phyloP scores from a whole-genome alignment of 257 asterid species.

The Datura wrightii region DNA sequence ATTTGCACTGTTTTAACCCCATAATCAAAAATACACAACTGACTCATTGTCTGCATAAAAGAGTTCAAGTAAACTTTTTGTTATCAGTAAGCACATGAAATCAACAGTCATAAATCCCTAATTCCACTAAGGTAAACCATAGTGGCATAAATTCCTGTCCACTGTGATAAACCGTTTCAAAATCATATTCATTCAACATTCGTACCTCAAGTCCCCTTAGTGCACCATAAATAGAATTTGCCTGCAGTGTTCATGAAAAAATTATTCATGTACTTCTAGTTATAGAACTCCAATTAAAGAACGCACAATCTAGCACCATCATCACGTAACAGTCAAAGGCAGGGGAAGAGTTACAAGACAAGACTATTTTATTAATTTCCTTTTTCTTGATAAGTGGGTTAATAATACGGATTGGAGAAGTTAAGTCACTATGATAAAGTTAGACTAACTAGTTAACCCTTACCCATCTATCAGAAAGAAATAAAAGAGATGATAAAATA shows the following conservation, averaged over 20 bases:
- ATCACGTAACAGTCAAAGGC: neutral
- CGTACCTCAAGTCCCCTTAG: constrained; percentile 90
- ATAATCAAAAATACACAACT: constrained; percentile 76
- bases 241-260: constrained; percentile 53
- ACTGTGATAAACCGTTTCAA: neutral
- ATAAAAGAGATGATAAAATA: neutral
- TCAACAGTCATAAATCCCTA: neutral
- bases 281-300: neutral
- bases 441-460: neutral
- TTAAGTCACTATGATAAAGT: neutral
- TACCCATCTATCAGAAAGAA: neutral
- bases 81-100: neutral
- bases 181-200: neutral
- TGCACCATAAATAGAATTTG: constrained; percentile 84
- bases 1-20: constrained; percentile 72
- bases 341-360: neutral
- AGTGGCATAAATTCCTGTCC: neutral
- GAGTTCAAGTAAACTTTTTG: neutral
- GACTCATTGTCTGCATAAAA: constrained; percentile 75
- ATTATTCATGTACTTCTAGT: neutral
- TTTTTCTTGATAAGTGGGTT: neutral
- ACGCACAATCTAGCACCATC: constrained; percentile 17
- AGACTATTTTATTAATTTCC: neutral
- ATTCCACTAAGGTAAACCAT: neutral
- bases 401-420: neutral